Evolutionary conservation across 2,329 filamentous ascomycete species (phyloP).

Genomic region (Stachybotrys chartarum): DNA sequence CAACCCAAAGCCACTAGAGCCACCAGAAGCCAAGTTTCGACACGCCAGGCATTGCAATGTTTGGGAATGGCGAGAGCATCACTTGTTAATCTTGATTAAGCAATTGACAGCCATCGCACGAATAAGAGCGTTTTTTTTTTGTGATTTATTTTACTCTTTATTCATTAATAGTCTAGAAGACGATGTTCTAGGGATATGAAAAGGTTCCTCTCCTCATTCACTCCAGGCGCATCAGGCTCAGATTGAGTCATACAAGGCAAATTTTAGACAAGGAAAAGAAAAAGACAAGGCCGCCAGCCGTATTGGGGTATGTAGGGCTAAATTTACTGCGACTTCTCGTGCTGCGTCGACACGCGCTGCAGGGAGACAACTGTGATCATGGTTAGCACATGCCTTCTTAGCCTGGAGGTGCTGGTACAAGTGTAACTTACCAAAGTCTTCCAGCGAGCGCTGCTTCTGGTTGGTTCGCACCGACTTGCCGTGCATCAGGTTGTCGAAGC

Average conservation of each 20-base stretch:
- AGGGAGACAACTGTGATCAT: conserved; percentile 65
- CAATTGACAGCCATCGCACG: neutral
- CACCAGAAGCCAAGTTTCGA: no score
- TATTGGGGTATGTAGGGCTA: conserved; percentile 29
- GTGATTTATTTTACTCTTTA: conserved; percentile 28
- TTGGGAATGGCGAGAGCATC: no score
- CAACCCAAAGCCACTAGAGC: no score
- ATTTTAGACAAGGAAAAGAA: conserved; percentile 31
- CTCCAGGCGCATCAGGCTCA: conserved; percentile 26
- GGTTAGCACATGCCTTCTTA: conserved; percentile 38
- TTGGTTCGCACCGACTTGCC: conserved; percentile 77
- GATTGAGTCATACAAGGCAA: conserved; percentile 29
- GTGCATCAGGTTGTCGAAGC: conserved; percentile 91
- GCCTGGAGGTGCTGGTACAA: neutral
- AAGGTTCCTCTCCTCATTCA: conserved; percentile 25
- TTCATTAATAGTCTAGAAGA: conserved; percentile 35
- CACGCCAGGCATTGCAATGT: no score
- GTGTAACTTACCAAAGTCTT: conserved; percentile 75
- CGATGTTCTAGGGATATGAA: conserved; percentile 29
- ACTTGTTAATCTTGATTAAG: no score
- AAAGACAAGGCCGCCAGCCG: conserved; percentile 25
- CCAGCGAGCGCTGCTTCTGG: conserved; percentile 75
- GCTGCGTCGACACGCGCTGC: conserved; percentile 84
- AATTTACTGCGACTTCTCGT: conserved; percentile 75
- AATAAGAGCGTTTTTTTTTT: conserved; percentile 9